Conservation (phyloP, 2,329 filamentous ascomycete genomes). For the Sporothrix humicola region DNA sequence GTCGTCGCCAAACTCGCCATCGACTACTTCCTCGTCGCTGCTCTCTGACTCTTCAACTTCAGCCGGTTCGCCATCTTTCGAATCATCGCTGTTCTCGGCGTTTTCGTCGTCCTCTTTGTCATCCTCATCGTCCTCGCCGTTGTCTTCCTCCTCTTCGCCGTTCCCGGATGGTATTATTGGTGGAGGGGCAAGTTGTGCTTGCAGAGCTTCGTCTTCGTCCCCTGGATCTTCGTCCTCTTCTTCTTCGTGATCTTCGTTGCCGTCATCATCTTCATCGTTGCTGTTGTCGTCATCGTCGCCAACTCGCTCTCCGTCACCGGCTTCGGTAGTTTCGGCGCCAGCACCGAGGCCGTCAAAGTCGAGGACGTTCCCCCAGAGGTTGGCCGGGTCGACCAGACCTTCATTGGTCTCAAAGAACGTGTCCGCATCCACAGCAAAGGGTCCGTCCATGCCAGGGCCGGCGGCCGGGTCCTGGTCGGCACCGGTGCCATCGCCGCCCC, state of each 20-base stretch:
- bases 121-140: background rate
- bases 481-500: background rate
- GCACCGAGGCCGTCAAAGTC: slow-evolving; percentile 10
- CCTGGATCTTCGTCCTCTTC: background rate
- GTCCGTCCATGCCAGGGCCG: background rate
- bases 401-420: background rate
- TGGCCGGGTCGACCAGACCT: background rate
- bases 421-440: slow-evolving; percentile 24
- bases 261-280: background rate
- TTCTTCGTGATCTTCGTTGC: background rate
- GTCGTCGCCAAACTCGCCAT: background rate
- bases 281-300: background rate
- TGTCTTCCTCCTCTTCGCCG: background rate
- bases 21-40: background rate
- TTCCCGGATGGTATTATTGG: slow-evolving; percentile 11
- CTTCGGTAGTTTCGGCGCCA: background rate
- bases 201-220: background rate
- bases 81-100: background rate
- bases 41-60: background rate
- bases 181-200: slow-evolving; percentile 10
- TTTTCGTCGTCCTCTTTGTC: background rate
- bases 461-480: background rate
- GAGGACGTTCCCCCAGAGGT: slow-evolving; percentile 12
- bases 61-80: background rate
- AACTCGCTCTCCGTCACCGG: background rate